Evolutionary conservation across 305 asterid species (phyloP).

Genomic region (Ajuga reptans): DNA sequence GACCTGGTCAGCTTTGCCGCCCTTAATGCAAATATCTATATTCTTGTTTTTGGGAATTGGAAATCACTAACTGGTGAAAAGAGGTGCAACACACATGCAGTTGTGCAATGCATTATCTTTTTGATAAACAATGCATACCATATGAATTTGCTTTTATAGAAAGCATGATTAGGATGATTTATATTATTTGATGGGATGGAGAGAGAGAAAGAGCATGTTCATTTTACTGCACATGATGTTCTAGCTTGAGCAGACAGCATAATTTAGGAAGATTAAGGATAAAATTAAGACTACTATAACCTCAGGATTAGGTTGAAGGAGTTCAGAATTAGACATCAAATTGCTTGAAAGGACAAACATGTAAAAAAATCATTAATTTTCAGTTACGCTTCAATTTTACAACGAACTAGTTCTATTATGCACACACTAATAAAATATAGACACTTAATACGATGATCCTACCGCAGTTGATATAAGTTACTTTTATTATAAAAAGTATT

Average conservation of each 20-base stretch:
- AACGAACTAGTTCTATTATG: too few species aligned
- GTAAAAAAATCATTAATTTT: neutral
- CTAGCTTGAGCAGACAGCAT: slow-evolving; percentile 19
- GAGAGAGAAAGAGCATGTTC: slow-evolving; percentile 10
- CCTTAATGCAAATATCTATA: too few species aligned
- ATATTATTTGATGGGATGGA: slow-evolving; percentile 16
- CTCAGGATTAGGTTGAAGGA: neutral
- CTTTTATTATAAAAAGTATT: too few species aligned
- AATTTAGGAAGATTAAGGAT: slow-evolving; percentile 8
- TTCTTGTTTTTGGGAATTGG: neutral
- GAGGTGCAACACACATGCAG: neutral
- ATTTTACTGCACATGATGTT: slow-evolving; percentile 16
- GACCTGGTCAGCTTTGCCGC: too few species aligned
- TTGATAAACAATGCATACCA: slow-evolving; percentile 11
- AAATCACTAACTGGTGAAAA: neutral
- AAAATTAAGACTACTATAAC: neutral
- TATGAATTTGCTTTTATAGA: slow-evolving; percentile 18
- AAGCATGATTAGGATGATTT: slow-evolving; percentile 19
- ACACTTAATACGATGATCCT: too few species aligned
- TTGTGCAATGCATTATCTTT: neutral
- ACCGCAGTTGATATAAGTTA: too few species aligned
- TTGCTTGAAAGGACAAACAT: neutral
- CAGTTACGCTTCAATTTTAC: neutral
- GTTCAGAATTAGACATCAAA: neutral
- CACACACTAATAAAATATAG: too few species aligned